Conservation (phyloP, 306 rosid species). For the Citrullus amarus region DNA sequence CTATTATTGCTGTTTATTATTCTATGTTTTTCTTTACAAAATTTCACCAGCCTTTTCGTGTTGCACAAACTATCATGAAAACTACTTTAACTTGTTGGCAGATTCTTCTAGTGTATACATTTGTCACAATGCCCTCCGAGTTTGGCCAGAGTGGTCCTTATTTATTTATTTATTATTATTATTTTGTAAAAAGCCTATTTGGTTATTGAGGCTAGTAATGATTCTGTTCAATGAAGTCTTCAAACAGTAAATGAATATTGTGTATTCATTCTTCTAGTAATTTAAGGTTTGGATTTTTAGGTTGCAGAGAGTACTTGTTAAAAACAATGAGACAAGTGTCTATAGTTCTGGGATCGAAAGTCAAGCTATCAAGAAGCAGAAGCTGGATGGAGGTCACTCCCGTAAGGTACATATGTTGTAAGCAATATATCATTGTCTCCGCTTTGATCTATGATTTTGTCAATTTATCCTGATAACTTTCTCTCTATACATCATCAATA, state of each 20-base stretch:
- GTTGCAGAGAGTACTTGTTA: constrained; percentile 39
- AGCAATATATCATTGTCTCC: neutral
- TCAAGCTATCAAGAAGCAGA: constrained; percentile 87
- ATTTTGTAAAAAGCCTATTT: neutral
- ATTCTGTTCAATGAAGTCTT: neutral
- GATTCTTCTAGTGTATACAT: neutral
- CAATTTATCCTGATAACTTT: neutral
- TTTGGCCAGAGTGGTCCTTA: neutral
- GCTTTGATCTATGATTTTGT: neutral
- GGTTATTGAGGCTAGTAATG: neutral
- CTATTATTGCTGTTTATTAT: neutral
- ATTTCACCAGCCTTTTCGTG: constrained; percentile 10
- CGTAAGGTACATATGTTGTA: constrained; percentile 44
- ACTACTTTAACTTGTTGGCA: neutral
- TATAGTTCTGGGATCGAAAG: constrained; percentile 44
- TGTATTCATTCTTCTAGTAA: constrained; percentile 1
- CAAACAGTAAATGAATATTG: neutral
- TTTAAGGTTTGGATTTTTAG: constrained; percentile 27
- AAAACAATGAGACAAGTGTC: constrained; percentile 37
- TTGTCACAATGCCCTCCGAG: neutral
- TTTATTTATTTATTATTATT: too few species aligned
- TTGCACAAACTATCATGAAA: neutral
- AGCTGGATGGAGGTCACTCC: constrained; percentile 71
- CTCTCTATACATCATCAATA: neutral
- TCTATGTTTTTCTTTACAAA: neutral